These are phyloP conservation scores for Fusarium siculi DNA, from an alignment of 2,329 filamentous ascomycete genomes.

Conservation along the genomic window DNA sequence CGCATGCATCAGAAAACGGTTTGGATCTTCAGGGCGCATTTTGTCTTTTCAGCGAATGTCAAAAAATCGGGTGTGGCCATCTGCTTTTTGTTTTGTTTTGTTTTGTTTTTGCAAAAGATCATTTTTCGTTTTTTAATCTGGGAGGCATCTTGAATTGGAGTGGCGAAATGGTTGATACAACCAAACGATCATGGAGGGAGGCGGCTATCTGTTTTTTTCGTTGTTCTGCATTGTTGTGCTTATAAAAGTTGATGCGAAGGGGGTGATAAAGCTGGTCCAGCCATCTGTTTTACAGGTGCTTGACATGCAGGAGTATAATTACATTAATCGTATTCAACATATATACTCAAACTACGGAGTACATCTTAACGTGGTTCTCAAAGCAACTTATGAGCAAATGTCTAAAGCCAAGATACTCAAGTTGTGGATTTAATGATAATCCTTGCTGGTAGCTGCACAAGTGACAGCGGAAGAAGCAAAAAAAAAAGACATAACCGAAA, in stretches of 20 bases:
- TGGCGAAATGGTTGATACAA: slow-evolving; percentile 18
- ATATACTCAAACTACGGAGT: background rate
- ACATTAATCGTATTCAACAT: slow-evolving; percentile 30
- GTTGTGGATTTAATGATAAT: background rate
- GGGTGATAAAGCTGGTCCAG: background rate
- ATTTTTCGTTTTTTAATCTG: slow-evolving; percentile 11
- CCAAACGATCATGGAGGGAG: slow-evolving; percentile 23
- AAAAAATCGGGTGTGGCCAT: slow-evolving; percentile 35
- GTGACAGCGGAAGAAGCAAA: slow-evolving; percentile 42
- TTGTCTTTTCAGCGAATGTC: slow-evolving; percentile 22
- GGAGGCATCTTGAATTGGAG: slow-evolving; percentile 7
- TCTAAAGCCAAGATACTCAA: background rate
- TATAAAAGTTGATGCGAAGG: slow-evolving; percentile 17
- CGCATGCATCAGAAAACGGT: slow-evolving; percentile 28
- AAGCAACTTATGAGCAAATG: background rate
- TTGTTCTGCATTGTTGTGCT: slow-evolving; percentile 1
- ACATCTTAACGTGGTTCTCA: background rate
- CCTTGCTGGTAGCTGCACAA: slow-evolving; percentile 22
- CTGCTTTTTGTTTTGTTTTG: slow-evolving; percentile 17
- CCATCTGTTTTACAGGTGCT: background rate
- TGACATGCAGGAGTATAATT: slow-evolving; percentile 1
- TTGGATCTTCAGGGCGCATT: slow-evolving; percentile 34
- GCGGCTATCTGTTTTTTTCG: slow-evolving; percentile 16
- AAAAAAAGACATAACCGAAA: slow-evolving; percentile 21
- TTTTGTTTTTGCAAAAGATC: background rate